phyloP scores from a whole-genome alignment of 2,329 filamentous ascomycete genomes.

The Massarina eburnea region DNA sequence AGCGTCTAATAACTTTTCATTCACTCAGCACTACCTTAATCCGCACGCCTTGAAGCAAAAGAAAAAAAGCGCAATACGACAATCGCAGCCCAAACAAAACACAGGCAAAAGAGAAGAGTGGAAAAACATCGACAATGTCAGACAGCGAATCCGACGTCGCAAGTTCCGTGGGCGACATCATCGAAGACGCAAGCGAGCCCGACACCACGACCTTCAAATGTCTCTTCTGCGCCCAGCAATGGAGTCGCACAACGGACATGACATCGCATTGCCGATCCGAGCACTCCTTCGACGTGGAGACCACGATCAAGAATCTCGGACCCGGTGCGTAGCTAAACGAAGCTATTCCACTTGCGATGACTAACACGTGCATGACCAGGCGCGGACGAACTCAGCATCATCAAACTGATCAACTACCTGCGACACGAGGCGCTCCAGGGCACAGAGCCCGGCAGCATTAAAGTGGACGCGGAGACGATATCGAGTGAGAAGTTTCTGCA shows the following conservation, averaged over 20 bases:
- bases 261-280: constrained; percentile 28
- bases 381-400: constrained; percentile 35
- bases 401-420: constrained; percentile 52
- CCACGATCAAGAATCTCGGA: constrained; percentile 31
- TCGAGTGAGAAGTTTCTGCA: constrained; percentile 79
- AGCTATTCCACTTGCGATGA: constrained; percentile 18
- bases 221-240: constrained; percentile 39
- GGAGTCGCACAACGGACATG: constrained; percentile 28
- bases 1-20: background rate
- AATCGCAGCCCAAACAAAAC: no score
- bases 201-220: constrained; percentile 40
- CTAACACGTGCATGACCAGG: constrained; percentile 21
- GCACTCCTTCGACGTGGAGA: constrained; percentile 29
- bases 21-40: background rate
- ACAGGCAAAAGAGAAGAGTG: no score
- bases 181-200: constrained; percentile 38
- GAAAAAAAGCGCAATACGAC: no score
- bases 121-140: constrained; percentile 22
- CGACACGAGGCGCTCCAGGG: constrained; percentile 45
- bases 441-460: constrained; percentile 46
- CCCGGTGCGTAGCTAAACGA: constrained; percentile 20
- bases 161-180: constrained; percentile 37
- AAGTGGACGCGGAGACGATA: constrained; percentile 63
- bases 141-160: constrained; percentile 32
- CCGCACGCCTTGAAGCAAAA: background rate